phyloP scores from a whole-genome alignment of 208 protist species.

The Histomonas meleagridis region DNA sequence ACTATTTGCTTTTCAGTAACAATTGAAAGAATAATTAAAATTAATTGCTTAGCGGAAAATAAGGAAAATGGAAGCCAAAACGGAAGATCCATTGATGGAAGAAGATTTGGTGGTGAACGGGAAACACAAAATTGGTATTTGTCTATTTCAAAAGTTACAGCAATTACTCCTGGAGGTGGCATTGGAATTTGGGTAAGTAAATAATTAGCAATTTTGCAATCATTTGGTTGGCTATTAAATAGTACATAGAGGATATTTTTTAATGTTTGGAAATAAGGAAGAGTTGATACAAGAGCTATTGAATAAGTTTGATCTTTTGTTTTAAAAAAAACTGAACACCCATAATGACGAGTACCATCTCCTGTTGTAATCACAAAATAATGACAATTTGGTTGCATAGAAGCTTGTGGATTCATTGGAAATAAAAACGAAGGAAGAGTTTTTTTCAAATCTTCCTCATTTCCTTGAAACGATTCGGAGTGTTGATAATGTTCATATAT shows the following conservation, averaged over 20 bases:
- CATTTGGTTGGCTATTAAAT: not conserved
- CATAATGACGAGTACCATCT: not conserved
- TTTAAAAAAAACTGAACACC: not conserved
- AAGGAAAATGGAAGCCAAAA: not conserved
- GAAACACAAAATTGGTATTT: not conserved
- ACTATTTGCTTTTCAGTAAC: not conserved
- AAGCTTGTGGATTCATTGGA: not conserved
- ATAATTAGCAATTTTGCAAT: not conserved
- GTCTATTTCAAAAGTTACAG: not conserved
- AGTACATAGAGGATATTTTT: not conserved
- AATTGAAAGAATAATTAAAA: not conserved
- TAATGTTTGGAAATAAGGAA: not conserved
- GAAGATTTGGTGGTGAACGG: not conserved
- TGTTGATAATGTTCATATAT: not conserved
- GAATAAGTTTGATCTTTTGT: not conserved
- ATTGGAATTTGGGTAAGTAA: not conserved
- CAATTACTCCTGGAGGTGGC: not conserved
- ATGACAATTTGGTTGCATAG: not conserved
- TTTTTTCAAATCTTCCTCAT: not conserved
- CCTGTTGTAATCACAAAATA: not conserved
- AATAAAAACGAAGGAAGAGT: not conserved
- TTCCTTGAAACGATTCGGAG: not conserved
- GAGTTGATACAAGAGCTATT: not conserved
- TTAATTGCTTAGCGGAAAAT: not conserved
- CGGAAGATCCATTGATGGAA: not conserved